Base-by-base conservation (phyloP, 768 basidiomycete genomes). In the Lactifluus rugatus region DNA sequence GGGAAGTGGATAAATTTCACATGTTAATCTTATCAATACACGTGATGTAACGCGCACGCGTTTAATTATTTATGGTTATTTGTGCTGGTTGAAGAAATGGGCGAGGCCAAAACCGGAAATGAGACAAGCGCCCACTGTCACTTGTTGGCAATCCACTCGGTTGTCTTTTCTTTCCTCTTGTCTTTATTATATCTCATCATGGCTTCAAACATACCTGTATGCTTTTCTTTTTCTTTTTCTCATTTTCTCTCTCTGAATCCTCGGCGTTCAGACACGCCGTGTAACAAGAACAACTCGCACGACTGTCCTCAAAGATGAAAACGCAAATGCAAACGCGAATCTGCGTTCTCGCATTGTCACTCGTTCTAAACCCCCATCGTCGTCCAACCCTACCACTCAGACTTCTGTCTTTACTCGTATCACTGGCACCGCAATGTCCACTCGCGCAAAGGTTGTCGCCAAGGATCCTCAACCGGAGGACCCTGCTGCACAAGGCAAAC, bases 261-360 rank as follows among this genome's bases (percentile, higher is more conserved):
- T 28, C 23, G 34, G 6, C 19, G 21, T 7, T 5, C 62, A 87
- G 86, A 78, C 81, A 56, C 81, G 86, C 64, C 82, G 86, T 72
- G 78, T 79, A 48, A 79, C 81, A 57, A 78, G 82, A 52, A 73
- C 77, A 42, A 75, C 78, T 56, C 80, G 81, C 63, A 72, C 72
- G 25, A 71, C 76, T 55, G 75, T 78, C 48, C 75, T 74, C 66
- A 82, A 81, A 68, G 81, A 83, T 68, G 86, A 89, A 77, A 89
- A 87, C 68, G 81, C 81, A 56, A 81, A 80, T 66, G 81, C 55
- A 9, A 56, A 56, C 13, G 81, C 55, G 6, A 56, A 39, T 32
- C 37, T 84, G 52, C 81, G 82, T 57, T 79, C 80, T 70, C 75
- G 81, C 68, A 73, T 81, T 49, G 73, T 76, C 47, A 79, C 84